phyloP scores from a whole-genome alignment of 352 stramenopile genomes.

The Blastocystis sp. region DNA sequence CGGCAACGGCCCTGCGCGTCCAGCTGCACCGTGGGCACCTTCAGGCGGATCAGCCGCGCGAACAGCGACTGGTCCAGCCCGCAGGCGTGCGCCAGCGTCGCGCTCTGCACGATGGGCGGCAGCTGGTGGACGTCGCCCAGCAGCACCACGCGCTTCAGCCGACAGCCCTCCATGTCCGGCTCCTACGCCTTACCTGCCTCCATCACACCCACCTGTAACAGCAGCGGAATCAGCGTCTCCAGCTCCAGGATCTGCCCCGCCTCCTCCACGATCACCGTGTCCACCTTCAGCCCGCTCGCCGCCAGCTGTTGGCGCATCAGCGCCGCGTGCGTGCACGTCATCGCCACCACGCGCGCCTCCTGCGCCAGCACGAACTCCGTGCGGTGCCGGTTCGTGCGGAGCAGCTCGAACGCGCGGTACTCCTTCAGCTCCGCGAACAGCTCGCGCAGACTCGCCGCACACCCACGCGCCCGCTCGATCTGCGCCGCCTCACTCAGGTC shows the following conservation, averaged over 20 bases:
- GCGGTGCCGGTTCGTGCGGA: slow-evolving; percentile 85
- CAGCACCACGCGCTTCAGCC: slow-evolving; percentile 88
- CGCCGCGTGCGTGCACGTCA: slow-evolving; percentile 91
- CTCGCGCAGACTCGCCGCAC: slow-evolving; percentile 78
- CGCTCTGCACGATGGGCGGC: slow-evolving; percentile 84
- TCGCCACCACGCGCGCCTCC: slow-evolving; percentile 86
- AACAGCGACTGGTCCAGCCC: slow-evolving; percentile 92
- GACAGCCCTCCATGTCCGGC: slow-evolving; percentile 74
- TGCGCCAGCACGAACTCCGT: slow-evolving; percentile 74
- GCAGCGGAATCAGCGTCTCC: slow-evolving; percentile 85
- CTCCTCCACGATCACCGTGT: slow-evolving; percentile 90
- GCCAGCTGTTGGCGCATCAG: slow-evolving; percentile 82
- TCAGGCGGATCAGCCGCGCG: slow-evolving; percentile 85
- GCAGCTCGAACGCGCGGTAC: slow-evolving; percentile 89
- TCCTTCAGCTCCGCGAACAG: slow-evolving; percentile 88
- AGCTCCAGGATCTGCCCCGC: slow-evolving; percentile 89
- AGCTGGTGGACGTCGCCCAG: slow-evolving; percentile 89
- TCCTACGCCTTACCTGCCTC: slow-evolving; percentile 53
- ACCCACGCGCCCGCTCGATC: slow-evolving; percentile 67
- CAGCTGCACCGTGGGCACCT: slow-evolving; percentile 85
- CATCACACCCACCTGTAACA: slow-evolving; percentile 79
- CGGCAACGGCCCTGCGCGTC: slow-evolving; percentile 82
- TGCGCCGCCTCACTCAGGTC: background rate
- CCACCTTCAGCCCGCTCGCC: slow-evolving; percentile 79
- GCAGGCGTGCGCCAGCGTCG: slow-evolving; percentile 82